Evolutionary conservation across 805 yeast genomes (phyloP), one percentile per base, ranked within the genome.

Genomic region (Jamesozyma jinghongensis): DNA sequence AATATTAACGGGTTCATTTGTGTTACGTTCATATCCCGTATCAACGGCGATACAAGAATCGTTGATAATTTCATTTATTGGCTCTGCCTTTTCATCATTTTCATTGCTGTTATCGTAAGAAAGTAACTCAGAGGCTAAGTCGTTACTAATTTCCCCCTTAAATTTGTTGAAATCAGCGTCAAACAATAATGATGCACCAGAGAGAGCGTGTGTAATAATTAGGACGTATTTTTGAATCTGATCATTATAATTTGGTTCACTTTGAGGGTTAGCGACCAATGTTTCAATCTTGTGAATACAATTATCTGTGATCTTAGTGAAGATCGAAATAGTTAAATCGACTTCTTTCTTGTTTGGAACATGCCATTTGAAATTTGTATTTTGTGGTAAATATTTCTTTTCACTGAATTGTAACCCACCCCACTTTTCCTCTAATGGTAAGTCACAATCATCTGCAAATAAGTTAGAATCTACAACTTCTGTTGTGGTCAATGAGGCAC

Each of bases 321-420:
- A 82, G 10, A 77, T 61, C 3, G 73, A 69, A 7, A 79, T 70
- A 0, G 94, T 87, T 52, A 75, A 73, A 0, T 66, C 65, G 3
- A 84, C 64, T 36, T 81, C 87, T 2, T 51, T 59, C 2, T 61
- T 61, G 1, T 68, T 54, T 0, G 97, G 97, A 1, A 71, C 57
- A 52, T 79, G 85, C 98, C 98, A 90, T 1, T 69, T 64, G 48
- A 86, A 78, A 1, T 68, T 53, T 28, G 81, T 57, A 45, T 74
- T 72, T 13, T 71, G 71, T 11, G 52, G 41, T 1, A 68, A 53
- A 37, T 79, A 76, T 45, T 85, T 67, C 17, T 58, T 50, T 0
- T 68, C 61, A 45, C 71, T 73, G 49, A 79, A 76, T 51, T 81
- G 86, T 44, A 74, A 70, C 0, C 77, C 86, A 35, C 94, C 94